Evolutionary conservation across 768 basidiomycete species (phyloP).

Genomic region (Lactifluus pinguis): DNA sequence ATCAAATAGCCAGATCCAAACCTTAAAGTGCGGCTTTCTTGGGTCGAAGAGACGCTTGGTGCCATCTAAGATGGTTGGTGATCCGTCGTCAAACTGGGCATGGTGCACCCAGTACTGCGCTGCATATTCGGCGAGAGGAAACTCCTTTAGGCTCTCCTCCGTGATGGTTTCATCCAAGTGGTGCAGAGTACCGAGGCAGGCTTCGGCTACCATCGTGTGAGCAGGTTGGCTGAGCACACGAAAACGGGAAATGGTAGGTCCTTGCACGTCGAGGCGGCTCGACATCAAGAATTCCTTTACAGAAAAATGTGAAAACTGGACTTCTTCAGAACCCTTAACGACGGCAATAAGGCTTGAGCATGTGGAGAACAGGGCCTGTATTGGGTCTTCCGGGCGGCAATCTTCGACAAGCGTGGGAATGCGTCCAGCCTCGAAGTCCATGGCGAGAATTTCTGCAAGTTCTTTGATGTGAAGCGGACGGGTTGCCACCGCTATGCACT

Average conservation of each 20-base stretch:
- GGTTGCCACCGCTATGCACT: background rate
- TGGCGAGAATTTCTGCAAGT: background rate
- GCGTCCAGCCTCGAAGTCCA: background rate
- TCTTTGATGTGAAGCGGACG: background rate
- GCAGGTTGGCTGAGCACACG: background rate
- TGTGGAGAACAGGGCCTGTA: background rate
- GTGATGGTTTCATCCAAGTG: background rate
- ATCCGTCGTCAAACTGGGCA: background rate
- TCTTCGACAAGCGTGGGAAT: background rate
- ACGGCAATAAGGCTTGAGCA: background rate
- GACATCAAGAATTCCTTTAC: background rate
- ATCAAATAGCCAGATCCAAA: background rate
- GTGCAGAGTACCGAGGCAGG: background rate
- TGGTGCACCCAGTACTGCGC: background rate
- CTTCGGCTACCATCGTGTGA: background rate
- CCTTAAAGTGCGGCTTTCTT: background rate
- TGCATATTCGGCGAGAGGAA: background rate
- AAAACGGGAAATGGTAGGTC: background rate
- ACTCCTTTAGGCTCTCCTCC: background rate
- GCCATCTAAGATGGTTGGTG: background rate
- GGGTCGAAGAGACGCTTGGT: background rate
- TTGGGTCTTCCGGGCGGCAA: background rate
- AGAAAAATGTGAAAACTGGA: background rate
- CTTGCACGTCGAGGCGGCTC: background rate
- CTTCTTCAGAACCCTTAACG: background rate